phyloP scores from a whole-genome alignment of 2,329 filamentous ascomycete species.

The Lasiodiplodia hormozganensis region DNA sequence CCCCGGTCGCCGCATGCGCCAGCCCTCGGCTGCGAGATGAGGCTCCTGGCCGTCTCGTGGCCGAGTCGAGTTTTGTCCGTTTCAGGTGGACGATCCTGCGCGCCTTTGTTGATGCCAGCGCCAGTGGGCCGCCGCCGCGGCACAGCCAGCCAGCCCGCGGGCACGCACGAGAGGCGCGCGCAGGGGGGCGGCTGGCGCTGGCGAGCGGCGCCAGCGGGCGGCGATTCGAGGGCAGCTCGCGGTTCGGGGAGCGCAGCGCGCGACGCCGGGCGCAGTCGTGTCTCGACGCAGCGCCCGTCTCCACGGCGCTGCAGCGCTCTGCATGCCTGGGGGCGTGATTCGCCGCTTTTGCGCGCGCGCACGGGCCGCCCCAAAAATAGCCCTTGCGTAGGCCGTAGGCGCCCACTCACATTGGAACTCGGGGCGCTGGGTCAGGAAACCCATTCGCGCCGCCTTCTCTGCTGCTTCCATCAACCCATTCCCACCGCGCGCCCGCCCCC shows the following conservation, averaged over 20 bases:
- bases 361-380: conserved; percentile 4
- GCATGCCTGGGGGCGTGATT: conserved; percentile 25
- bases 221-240: conserved; percentile 15
- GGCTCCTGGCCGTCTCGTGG: conserved; percentile 25
- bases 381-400: conserved; percentile 9
- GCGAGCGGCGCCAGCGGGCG: background rate
- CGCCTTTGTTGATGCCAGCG: conserved; percentile 20
- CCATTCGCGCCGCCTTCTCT: conserved; percentile 23
- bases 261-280: conserved; percentile 24
- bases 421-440: conserved; percentile 7
- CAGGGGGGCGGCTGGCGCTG: background rate
- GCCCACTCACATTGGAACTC: conserved; percentile 5
- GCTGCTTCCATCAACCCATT: conserved; percentile 26
- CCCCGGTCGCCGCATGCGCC: conserved; percentile 24
- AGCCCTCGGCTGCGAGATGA: conserved; percentile 25
- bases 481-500: conserved; percentile 19
- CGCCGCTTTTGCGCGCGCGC: conserved; percentile 4
- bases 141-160: background rate
- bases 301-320: conserved; percentile 27
- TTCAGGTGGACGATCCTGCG: conserved; percentile 28
- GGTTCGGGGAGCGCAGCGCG: conserved; percentile 8
- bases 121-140: background rate
- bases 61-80: conserved; percentile 26
- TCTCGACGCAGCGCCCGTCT: conserved; percentile 25
- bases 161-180: background rate